Conservation (phyloP, 768 basidiomycete species). For the Agaricus subrufescens region DNA sequence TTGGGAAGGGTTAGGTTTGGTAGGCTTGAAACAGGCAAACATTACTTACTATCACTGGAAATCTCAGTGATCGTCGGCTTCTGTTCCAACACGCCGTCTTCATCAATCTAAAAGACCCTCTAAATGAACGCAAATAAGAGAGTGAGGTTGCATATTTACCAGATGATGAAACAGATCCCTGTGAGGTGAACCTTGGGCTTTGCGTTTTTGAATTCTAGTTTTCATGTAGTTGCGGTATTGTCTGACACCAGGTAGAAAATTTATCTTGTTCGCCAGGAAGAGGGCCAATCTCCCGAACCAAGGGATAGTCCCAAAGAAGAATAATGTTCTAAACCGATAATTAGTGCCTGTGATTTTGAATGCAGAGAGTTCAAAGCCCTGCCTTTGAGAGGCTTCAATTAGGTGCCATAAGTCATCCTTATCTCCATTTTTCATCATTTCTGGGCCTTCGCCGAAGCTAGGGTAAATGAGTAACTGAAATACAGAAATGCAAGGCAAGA, state of each 20-base stretch:
- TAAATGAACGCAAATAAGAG: not conserved
- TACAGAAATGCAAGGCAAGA: not conserved
- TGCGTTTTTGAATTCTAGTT: conserved; percentile 14
- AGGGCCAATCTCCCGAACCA: conserved; percentile 13
- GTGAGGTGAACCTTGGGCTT: conserved; percentile 9
- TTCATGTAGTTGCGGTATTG: conserved; percentile 16
- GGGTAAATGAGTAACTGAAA: not conserved
- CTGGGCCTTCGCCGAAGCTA: conserved; percentile 27
- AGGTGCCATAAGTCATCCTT: conserved; percentile 20
- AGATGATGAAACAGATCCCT: conserved; percentile 27
- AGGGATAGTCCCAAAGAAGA: conserved; percentile 11
- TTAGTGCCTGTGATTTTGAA: not conserved
- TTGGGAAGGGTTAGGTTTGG: not conserved
- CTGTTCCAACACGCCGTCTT: conserved; percentile 10
- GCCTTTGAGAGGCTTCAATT: conserved; percentile 23
- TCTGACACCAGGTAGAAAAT: conserved; percentile 7
- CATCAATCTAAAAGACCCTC: not conserved
- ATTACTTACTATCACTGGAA: conserved; percentile 11
- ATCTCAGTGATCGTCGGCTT: conserved; percentile 6
- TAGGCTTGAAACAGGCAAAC: not conserved
- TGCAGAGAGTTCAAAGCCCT: not conserved
- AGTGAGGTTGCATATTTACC: conserved; percentile 11
- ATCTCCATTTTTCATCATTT: conserved; percentile 27
- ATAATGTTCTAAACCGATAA: conserved; percentile 4
- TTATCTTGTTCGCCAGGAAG: not conserved